Percentiles rank a stretch among this genome's conserved stretches.
These are phyloP conservation scores for Daldinia caldariorum DNA, from an alignment of 495 filamentous ascomycete genomes.

Conservation along the genomic window DNA sequence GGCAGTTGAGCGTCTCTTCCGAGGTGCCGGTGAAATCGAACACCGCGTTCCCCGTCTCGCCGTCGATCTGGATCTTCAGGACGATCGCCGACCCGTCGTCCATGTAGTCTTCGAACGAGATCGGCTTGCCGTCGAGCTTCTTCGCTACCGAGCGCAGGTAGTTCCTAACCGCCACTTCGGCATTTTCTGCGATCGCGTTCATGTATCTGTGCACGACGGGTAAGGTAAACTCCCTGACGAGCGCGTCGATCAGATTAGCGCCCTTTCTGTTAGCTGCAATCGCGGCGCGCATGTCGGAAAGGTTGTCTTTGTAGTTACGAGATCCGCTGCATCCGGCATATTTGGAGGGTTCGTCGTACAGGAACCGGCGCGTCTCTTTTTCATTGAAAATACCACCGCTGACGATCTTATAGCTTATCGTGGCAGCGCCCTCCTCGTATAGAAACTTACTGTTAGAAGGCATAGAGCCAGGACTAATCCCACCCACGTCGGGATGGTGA, in stretches of 20 bases:
- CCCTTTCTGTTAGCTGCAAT: constrained; percentile 94
- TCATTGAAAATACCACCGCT: constrained; percentile 88
- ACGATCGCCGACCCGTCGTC: constrained; percentile 80
- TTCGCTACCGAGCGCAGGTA: constrained; percentile 72
- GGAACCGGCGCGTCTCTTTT: constrained; percentile 79
- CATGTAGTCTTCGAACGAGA: constrained; percentile 67
- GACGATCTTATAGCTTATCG: constrained; percentile 90
- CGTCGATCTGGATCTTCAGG: constrained; percentile 75
- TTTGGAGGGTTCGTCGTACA: constrained; percentile 80
- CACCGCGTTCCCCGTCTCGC: constrained; percentile 74
- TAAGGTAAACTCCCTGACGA: constrained; percentile 87
- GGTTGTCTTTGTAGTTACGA: constrained; percentile 85
- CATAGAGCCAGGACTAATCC: constrained; percentile 93
- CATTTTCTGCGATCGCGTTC: constrained; percentile 84
- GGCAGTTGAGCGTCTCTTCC: constrained; percentile 80
- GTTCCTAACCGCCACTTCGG: constrained; percentile 75
- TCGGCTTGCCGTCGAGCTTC: constrained; percentile 65
- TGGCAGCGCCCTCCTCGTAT: constrained; percentile 90
- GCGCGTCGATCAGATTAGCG: constrained; percentile 79
- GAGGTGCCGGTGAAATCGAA: constrained; percentile 73
- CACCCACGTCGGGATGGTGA: constrained; percentile 95
- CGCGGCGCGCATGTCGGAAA: constrained; percentile 93
- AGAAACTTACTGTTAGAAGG: constrained; percentile 89
- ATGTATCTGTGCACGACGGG: constrained; percentile 93
- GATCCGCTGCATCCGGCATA: constrained; percentile 88